Conservation (phyloP, 768 basidiomycete species). For the Boletus pseudo-olivaceus region DNA sequence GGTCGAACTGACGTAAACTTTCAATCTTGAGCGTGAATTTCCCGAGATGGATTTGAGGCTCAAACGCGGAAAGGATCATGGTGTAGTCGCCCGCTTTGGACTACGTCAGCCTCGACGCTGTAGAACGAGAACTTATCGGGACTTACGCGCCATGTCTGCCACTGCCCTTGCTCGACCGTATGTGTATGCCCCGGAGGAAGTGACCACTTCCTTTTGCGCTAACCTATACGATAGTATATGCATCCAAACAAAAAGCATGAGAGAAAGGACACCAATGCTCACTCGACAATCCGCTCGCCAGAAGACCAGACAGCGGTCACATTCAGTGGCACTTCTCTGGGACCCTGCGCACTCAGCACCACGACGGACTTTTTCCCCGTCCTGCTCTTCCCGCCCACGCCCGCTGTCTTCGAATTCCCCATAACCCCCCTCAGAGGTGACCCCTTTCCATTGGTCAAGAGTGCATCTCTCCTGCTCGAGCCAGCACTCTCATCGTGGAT, state of each 20-base stretch:
- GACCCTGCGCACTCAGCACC: conserved; percentile 48
- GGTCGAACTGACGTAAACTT: conserved; percentile 55
- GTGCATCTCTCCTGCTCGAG: conserved; percentile 1
- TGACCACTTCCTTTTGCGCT: conserved; percentile 63
- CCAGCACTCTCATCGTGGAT: conserved; percentile 40
- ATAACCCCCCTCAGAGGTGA: background rate
- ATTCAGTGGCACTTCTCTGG: conserved; percentile 70
- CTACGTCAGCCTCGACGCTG: background rate
- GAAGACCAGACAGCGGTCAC: conserved; percentile 70
- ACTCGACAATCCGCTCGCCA: conserved; percentile 76
- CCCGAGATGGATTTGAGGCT: conserved; percentile 61
- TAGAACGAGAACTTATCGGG: background rate
- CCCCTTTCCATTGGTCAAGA: background rate
- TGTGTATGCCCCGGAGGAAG: conserved; percentile 76
- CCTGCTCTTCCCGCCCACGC: background rate
- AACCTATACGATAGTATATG: conserved; percentile 34
- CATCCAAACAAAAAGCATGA: background rate
- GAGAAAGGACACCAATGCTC: conserved; percentile 28
- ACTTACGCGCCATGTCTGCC: conserved; percentile 53
- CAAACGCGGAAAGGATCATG: conserved; percentile 81
- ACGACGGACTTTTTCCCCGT: conserved; percentile 36
- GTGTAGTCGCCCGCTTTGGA: conserved; percentile 65
- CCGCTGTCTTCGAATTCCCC: conserved; percentile 7
- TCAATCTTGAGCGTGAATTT: conserved; percentile 63
- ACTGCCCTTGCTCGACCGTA: conserved; percentile 65